Evolutionary conservation across 2,329 filamentous ascomycete genomes (phyloP), one percentile per base, ranked within the genome.

Genomic region (Sclerotinia minor): DNA sequence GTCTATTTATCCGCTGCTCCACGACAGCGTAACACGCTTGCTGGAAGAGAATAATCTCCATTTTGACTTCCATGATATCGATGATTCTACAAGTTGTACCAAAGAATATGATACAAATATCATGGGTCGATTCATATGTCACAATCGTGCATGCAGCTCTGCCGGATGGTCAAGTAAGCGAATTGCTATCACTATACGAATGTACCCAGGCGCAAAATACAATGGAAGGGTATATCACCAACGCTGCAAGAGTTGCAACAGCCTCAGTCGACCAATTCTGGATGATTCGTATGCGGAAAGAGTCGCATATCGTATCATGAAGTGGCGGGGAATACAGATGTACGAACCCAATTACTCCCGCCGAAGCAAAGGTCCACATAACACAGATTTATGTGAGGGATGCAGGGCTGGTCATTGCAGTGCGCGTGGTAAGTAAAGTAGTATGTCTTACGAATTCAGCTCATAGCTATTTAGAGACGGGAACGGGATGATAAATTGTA

Each of bases 211-310:
- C 4, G 29, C 2, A 3, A n/a, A 55, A 35, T 55, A 55, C 11
- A 55, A 55, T 15, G 53, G 5, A 19, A 55, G 53, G 35, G 53
- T 55, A 6, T 55, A 55, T n/a, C 5, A 55, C 13, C 53, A 55
- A 21, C 19, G 53, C 3, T 55, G 53, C 53, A 55, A 55, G 53
- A 55, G 29, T 21, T 55, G 53, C 7, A 35, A 55, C 3, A 15
- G 9, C 5, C 53, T 55, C 53, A 35, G 53, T 35, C 19, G n/a
- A 35, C 53, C 53, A 5, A 6, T 55, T 35, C 9, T 55, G 53
- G 53, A 55, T 55, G 29, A 35, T n/a, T 55, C 53, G 13, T 55
- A 55, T n/a, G 29, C 53, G 19, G 53, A 55, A 3, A n/a, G 53
- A 11, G 6, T 55, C 2, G 53, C 53, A 7, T 55, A 55, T 55